These are phyloP conservation scores for Cladophialophora yegresii DNA, from an alignment of 2,329 filamentous ascomycete species.

Conservation along the genomic window DNA sequence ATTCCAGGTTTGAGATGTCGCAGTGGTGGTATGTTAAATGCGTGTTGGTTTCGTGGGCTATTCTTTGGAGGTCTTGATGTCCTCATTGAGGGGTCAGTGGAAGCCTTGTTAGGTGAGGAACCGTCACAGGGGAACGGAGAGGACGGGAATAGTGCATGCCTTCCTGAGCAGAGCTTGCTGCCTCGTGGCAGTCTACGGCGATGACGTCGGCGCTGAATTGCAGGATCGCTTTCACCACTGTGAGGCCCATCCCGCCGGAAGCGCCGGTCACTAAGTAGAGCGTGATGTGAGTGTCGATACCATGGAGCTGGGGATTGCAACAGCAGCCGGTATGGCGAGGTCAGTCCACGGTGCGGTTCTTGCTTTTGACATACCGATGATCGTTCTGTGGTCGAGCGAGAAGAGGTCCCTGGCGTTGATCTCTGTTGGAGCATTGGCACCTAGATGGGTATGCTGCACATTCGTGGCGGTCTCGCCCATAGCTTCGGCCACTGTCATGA, in stretches of 20 bases:
- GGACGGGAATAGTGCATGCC: background rate
- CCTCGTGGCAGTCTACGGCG: slow-evolving; percentile 4
- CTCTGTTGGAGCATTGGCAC: background rate
- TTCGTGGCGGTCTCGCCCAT: background rate
- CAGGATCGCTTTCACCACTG: slow-evolving; percentile 12
- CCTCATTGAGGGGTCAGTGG: background rate
- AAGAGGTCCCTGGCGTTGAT: slow-evolving; percentile 8
- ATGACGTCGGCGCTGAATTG: slow-evolving; percentile 15
- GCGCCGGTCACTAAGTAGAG: slow-evolving; percentile 11
- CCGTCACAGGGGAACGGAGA: too few relatives aligned
- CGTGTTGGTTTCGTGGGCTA: background rate
- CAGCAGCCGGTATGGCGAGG: background rate
- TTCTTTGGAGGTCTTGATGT: background rate
- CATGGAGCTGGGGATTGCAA: background rate
- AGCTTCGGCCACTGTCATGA: background rate
- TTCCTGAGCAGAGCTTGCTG: background rate
- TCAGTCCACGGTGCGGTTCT: background rate
- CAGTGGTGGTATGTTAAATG: slow-evolving; percentile 5
- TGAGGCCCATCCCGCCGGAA: slow-evolving; percentile 10
- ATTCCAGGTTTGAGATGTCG: slow-evolving; percentile 12
- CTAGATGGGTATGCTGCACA: background rate
- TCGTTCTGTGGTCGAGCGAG: slow-evolving; percentile 6
- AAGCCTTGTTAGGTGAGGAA: background rate
- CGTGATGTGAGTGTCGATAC: background rate
- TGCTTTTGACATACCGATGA: slow-evolving; percentile 10